A percentile compares a stretch with the other conserved stretches of the same genome.
Evolutionary conservation across 306 rosid species (phyloP).

Genomic region (Castanea sativa): DNA sequence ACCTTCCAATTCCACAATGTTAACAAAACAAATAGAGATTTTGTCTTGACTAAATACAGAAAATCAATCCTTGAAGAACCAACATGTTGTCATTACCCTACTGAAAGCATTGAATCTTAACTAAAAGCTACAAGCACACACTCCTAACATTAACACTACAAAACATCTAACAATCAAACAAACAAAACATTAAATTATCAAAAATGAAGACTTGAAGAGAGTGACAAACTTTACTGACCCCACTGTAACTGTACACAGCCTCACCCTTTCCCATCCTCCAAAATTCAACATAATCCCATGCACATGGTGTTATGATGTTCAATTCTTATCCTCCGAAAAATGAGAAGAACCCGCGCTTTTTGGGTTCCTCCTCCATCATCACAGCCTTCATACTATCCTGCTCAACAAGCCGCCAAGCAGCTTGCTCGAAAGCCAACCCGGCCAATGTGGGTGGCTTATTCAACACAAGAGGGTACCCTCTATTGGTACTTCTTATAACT

Average conservation of each 20-base stretch:
- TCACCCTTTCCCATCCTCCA: background rate
- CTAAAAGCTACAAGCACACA: background rate
- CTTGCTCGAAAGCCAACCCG: constrained; percentile 94
- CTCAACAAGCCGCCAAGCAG: constrained; percentile 99
- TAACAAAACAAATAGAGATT: background rate
- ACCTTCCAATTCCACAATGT: background rate
- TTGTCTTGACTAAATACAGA: background rate
- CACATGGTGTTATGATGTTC: background rate
- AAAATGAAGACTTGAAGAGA: background rate
- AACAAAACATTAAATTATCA: constrained; percentile 21
- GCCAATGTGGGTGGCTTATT: constrained; percentile 96
- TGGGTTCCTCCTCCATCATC: constrained; percentile 87
- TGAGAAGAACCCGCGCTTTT: constrained; percentile 84
- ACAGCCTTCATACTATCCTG: constrained; percentile 97
- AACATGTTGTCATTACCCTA: background rate
- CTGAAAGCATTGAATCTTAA: background rate
- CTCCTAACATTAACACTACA: constrained; percentile 1
- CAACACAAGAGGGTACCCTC: constrained; percentile 87
- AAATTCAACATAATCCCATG: background rate
- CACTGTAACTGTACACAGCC: constrained; percentile 56
- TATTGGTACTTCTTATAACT: constrained; percentile 88
- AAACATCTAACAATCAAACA: constrained; percentile 14
- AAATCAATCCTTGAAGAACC: constrained; percentile 18
- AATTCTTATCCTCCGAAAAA: constrained; percentile 70
- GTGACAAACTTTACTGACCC: constrained; percentile 22